Evolutionary conservation across 495 filamentous ascomycete genomes (phyloP).

Genomic region (Aspergillus wentii): DNA sequence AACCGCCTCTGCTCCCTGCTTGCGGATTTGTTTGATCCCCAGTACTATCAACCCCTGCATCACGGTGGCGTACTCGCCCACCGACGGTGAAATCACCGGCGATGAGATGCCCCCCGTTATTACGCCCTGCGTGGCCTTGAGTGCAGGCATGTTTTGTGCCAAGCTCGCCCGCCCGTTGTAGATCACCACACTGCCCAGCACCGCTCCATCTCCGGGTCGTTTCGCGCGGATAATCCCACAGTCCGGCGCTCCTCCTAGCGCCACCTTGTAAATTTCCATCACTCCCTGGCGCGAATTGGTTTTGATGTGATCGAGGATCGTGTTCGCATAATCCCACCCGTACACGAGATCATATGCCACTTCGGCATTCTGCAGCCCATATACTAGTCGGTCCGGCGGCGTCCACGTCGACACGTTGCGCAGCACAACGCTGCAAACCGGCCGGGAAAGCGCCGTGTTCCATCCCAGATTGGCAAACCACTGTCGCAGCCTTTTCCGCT

Average conservation of each 20-base stretch:
- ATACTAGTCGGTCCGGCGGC: conserved; percentile 67
- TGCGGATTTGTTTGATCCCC: conserved; percentile 77
- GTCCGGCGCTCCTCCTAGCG: conserved; percentile 62
- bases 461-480: conserved; percentile 68
- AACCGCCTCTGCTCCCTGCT: conserved; percentile 63
- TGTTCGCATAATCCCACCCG: conserved; percentile 69
- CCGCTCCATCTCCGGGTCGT: conserved; percentile 55
- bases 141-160: conserved; percentile 63
- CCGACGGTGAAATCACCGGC: conserved; percentile 66
- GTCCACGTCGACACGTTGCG: conserved; percentile 66
- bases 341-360: conserved; percentile 66
- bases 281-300: conserved; percentile 74
- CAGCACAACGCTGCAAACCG: conserved; percentile 61
- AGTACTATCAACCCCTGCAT: conserved; percentile 78
- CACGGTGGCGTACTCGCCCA: conserved; percentile 63
- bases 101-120: conserved; percentile 70
- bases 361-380: conserved; percentile 63
- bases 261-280: conserved; percentile 75
- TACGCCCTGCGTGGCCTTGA: conserved; percentile 46
- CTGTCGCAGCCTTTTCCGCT: conserved; percentile 55
- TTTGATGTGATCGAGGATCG: conserved; percentile 69
- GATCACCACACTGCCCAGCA: conserved; percentile 80
- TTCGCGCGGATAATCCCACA: conserved; percentile 84
- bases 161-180: conserved; percentile 65
- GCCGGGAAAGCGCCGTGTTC: conserved; percentile 58